Conservation (phyloP, 2,329 filamentous ascomycete genomes). For the Fusarium algeriense region DNA sequence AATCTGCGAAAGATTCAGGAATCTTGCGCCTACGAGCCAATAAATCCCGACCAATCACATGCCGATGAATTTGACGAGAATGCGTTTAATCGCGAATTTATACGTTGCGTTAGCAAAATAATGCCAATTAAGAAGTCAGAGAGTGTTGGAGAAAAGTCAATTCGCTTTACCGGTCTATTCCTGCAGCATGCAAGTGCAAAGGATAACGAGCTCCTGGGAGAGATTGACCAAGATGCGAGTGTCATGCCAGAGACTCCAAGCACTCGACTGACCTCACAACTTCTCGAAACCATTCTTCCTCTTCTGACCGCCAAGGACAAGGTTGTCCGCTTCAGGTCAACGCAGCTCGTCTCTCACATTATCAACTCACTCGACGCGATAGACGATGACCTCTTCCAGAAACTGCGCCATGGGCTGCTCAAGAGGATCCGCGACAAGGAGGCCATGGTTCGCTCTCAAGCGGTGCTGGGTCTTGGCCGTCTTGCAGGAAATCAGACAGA, state of each 20-base stretch:
- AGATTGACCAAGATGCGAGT: slow-evolving; percentile 75
- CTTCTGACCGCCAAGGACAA: slow-evolving; percentile 92
- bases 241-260: slow-evolving; percentile 85
- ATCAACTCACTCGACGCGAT: slow-evolving; percentile 93
- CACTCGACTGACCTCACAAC: slow-evolving; percentile 78
- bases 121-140: slow-evolving; percentile 94
- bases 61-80: slow-evolving; percentile 81
- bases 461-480: slow-evolving; percentile 88
- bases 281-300: slow-evolving; percentile 80
- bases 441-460: slow-evolving; percentile 89
- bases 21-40: slow-evolving; percentile 77
- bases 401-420: slow-evolving; percentile 81
- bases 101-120: slow-evolving; percentile 83
- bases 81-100: slow-evolving; percentile 89
- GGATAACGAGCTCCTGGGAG: slow-evolving; percentile 75
- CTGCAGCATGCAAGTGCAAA: slow-evolving; percentile 78
- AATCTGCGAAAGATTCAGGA: slow-evolving; percentile 92
- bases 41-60: slow-evolving; percentile 62
- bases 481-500: slow-evolving; percentile 83
- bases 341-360: slow-evolving; percentile 89
- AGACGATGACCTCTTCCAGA: slow-evolving; percentile 90
- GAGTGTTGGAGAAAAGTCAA: slow-evolving; percentile 83
- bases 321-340: slow-evolving; percentile 87
- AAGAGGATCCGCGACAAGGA: slow-evolving; percentile 95
- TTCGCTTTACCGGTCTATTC: slow-evolving; percentile 90